Percentiles rank a stretch among this genome's conserved stretches.
Conservation (phyloP, 768 basidiomycete species). For the Brasilioporus rufonigricans region DNA sequence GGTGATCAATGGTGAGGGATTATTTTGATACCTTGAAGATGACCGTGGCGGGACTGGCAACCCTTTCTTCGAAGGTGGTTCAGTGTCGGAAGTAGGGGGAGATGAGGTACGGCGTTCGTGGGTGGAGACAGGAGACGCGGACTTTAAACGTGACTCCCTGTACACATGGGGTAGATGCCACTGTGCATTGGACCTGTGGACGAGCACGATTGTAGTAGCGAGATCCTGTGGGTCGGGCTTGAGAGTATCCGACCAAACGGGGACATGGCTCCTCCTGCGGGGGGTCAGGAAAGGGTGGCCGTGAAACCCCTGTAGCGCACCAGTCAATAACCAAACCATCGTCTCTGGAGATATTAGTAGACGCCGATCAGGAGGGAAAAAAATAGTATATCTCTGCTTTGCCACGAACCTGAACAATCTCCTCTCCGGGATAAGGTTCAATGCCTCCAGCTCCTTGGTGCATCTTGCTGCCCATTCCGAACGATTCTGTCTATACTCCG, state of each 20-base stretch:
- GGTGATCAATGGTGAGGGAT: background rate
- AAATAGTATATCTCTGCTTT: background rate
- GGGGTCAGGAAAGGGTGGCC: background rate
- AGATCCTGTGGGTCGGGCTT: constrained; percentile 27
- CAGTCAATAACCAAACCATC: constrained; percentile 33
- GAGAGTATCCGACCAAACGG: constrained; percentile 33
- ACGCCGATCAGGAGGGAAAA: background rate
- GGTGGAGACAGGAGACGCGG: background rate
- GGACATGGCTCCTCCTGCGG: constrained; percentile 27
- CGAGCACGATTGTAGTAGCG: constrained; percentile 24
- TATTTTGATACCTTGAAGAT: constrained; percentile 6
- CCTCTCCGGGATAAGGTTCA: constrained; percentile 24
- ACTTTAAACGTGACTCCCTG: background rate
- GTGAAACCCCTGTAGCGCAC: constrained; percentile 8
- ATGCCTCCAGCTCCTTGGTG: constrained; percentile 17
- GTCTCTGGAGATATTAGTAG: constrained; percentile 14
- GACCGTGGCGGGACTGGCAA: constrained; percentile 23
- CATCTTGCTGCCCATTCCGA: constrained; percentile 21
- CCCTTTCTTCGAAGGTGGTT: constrained; percentile 6
- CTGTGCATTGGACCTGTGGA: constrained; percentile 26
- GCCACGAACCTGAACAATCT: constrained; percentile 27
- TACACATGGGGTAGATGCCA: background rate
- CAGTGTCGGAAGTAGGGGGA: background rate
- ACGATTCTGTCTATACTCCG: constrained; percentile 21
- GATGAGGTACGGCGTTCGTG: background rate